Evolutionary conservation across 163 green algal species (phyloP).

Genomic region (Chlorella variabilis): DNA sequence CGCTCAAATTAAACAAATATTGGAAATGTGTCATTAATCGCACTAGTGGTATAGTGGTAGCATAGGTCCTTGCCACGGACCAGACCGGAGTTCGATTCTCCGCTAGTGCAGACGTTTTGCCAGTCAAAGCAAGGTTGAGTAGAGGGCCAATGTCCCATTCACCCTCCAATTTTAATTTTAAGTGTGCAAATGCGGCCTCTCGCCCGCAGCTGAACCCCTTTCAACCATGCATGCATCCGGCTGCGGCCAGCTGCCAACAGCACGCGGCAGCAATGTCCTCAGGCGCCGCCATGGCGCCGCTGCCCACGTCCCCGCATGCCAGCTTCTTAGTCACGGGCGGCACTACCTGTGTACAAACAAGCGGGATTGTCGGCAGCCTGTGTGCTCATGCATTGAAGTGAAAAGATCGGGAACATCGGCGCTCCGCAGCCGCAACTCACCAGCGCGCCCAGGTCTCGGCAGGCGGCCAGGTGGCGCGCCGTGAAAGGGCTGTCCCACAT

Average conservation of each 20-base stretch:
- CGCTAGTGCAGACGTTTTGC: slow-evolving; percentile 4
- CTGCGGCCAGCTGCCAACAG: neutral
- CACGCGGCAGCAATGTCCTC: slow-evolving; percentile 54
- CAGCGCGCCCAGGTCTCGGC: slow-evolving; percentile 62
- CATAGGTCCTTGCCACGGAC: slow-evolving; percentile 39
- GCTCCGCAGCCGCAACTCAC: neutral
- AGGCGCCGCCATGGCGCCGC: slow-evolving; percentile 86
- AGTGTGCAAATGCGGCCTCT: too few species aligned
- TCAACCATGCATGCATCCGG: too few species aligned
- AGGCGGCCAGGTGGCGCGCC: slow-evolving; percentile 71
- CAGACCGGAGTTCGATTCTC: slow-evolving; percentile 43
- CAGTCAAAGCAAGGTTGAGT: too few species aligned
- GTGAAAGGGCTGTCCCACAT: slow-evolving; percentile 97
- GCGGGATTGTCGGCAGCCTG: too few species aligned
- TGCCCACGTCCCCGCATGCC: slow-evolving; percentile 92
- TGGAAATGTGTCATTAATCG: too few species aligned
- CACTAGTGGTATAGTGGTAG: slow-evolving; percentile 31
- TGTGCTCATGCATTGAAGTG: too few species aligned
- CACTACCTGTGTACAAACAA: slow-evolving; percentile 67
- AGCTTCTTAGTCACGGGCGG: slow-evolving; percentile 87
- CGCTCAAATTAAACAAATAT: too few species aligned
- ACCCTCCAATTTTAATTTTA: too few species aligned
- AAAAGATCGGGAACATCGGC: neutral
- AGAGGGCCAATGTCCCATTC: too few species aligned
- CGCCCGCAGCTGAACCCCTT: too few species aligned